A percentile compares a stretch with the other conserved stretches of the same genome.
Evolutionary conservation across 257 asterid genomes (phyloP).

Genomic region (Penstemon barbatus): DNA sequence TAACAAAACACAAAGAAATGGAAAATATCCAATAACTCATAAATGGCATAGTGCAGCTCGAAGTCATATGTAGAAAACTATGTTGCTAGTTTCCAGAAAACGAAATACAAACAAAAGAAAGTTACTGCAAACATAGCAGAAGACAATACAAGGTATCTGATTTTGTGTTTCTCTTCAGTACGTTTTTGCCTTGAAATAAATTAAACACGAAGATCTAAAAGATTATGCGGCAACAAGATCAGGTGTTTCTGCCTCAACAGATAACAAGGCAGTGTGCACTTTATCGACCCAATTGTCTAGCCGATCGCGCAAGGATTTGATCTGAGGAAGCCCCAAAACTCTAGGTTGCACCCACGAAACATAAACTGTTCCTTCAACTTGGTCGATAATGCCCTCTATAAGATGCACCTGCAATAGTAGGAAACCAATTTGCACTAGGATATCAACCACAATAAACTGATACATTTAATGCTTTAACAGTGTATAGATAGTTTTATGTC

Average conservation of each 20-base stretch:
- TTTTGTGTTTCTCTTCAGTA: constrained; percentile 14
- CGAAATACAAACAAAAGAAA: constrained; percentile 9
- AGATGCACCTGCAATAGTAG: constrained; percentile 70
- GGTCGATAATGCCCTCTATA: constrained; percentile 90
- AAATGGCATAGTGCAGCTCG: background rate
- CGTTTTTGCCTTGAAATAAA: constrained; percentile 25
- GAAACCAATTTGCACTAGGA: background rate
- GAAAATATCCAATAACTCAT: too few species aligned
- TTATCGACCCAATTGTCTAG: constrained; percentile 85
- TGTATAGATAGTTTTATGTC: too few species aligned
- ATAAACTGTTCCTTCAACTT: constrained; percentile 85
- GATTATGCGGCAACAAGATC: constrained; percentile 79
- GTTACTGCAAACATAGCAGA: constrained; percentile 13
- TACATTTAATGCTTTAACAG: too few species aligned
- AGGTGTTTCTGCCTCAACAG: constrained; percentile 97
- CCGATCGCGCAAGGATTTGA: constrained; percentile 80
- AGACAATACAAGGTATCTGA: constrained; percentile 21
- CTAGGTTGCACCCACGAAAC: constrained; percentile 98
- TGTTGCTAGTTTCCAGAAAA: constrained; percentile 20
- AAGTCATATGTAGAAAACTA: constrained; percentile 20
- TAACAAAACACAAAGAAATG: too few species aligned
- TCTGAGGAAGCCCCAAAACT: constrained; percentile 83
- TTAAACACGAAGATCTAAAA: constrained; percentile 22
- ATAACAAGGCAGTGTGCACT: constrained; percentile 81
- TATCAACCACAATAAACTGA: too few species aligned